Evolutionary conservation across 176 grass and related monocot genomes (phyloP).

Genomic region (Phoenix roebelenii): DNA sequence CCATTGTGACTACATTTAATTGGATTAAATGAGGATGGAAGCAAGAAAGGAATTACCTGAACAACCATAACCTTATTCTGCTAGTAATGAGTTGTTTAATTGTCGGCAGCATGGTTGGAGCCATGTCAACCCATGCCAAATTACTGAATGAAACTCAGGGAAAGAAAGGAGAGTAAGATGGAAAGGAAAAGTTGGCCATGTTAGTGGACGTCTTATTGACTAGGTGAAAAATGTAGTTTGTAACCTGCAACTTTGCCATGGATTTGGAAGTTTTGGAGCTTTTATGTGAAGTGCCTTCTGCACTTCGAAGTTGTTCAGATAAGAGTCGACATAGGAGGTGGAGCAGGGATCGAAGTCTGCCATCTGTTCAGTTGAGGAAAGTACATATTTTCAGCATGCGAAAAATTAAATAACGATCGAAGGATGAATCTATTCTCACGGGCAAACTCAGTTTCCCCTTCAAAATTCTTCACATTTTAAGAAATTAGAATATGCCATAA

Average conservation of each 20-base stretch:
- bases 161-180: no score
- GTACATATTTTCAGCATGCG: no score
- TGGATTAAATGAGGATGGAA: no score
- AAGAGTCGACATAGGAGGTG: not conserved
- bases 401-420: no score
- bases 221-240: no score
- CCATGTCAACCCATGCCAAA: not conserved
- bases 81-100: not conserved
- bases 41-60: not conserved
- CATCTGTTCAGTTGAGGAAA: not conserved
- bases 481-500: no score
- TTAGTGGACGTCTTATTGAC: no score
- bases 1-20: no score
- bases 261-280: not conserved
- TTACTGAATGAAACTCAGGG: not conserved
- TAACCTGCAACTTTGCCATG: not conserved
- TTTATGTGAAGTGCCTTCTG: conserved; percentile 3
- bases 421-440: no score
- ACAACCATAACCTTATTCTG: not conserved
- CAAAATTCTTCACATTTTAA: no score
- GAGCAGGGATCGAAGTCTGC: not conserved
- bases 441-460: no score
- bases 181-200: no score
- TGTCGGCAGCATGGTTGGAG: not conserved
- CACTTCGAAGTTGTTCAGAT: not conserved